Evolutionary conservation across 495 filamentous ascomycete species (phyloP), one percentile per base, ranked within the genome.

Genomic region (Penicillium cinerascens): DNA sequence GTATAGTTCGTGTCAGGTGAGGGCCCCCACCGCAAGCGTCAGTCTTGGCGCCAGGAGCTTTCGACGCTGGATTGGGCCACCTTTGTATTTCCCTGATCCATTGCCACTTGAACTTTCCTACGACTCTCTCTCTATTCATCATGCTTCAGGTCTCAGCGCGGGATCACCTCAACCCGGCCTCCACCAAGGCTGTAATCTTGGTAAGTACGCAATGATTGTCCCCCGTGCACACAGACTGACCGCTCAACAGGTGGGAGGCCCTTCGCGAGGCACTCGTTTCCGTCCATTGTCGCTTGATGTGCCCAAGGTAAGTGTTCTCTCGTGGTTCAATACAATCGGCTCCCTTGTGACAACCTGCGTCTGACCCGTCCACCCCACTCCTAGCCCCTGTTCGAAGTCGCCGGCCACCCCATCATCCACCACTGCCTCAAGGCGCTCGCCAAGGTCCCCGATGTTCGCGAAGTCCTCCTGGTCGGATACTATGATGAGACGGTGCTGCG

Each of bases 381-480:
- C 39, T 68, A 98, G 95, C 93, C 93, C 55, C 88, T 99, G 58
- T 99, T 99, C 76, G 92, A 96, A 70, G 90, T 99, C 63, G 93
- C 93, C 63, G 93, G 91, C 57, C 93, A 98, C 73, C 90, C 93
- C 54, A 97, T 99, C 75, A 88, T 99, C 75, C 89, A 91, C 82
- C 93, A 99, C 78, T 95, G 89, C 77, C 82, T 99, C 66, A 89
- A 84, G 62, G 92, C 95, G 66, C 82, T 97, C 57, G 82, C 88
- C 49, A 96, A 93, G 69, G 89, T 97, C 51, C 86, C 89, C 60
- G 86, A 85, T 55, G 95, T 99, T 67, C 87, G 90, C 58, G 93
- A 99, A 71, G 95, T 99, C 52, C 88, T 92, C 75, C 81, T 99
- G 63, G 92, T 99, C 64, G 93, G 93, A 64, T 99, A 99, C 81